Evolutionary conservation across 179 eudicot species (phyloP), one percentile per base, ranked within the genome.

Genomic region (Silene coronaria): DNA sequence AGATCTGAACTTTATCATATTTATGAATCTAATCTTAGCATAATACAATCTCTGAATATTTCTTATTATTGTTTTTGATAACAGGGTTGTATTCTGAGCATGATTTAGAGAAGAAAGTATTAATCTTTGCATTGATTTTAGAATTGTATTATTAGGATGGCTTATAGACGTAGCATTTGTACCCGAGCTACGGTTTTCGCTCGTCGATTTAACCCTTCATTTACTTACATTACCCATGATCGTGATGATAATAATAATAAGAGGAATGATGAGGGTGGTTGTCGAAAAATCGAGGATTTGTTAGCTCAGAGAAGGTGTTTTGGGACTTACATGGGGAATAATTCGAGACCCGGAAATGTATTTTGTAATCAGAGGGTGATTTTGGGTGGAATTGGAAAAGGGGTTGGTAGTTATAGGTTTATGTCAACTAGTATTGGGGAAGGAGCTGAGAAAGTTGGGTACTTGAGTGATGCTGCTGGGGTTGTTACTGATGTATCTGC

Each of bases 151-250:
- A 57, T 69, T 61, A 57, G 75, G 76, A 91, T 92, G 97, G 92
- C 94, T 14, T 92, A 82, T 72, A 80, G 97, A 65, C 92, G 97
- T 62, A 82, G 85, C 79, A 74, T 92, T 48, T 79, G 86, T 34
- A 38, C 84, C 10, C 73, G 91, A 72, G 86, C 91, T 24, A 89
- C 82, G 13, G 80, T 86, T 46, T 71, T 88, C 10, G 80, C 85
- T 51, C 81, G 85, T 10, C 70, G 90, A 48, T 75, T 79, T 38
- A 79, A 79, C 69, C 89, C 91, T n/a, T 76, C 87, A 27, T 78
- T 93, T 76, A 36, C 83, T 13, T 82, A 87, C 74, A 72, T 86
- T 27, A 30, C 83, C 67, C 89, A 79, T 60, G 78, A 79, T 67
- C 65, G 67, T 51, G 77, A 75, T 66, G 64, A 78, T 57, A 17